phyloP scores from a whole-genome alignment of 1,284 basidiomycete genomes.

The Apiotrichum domesticum region DNA sequence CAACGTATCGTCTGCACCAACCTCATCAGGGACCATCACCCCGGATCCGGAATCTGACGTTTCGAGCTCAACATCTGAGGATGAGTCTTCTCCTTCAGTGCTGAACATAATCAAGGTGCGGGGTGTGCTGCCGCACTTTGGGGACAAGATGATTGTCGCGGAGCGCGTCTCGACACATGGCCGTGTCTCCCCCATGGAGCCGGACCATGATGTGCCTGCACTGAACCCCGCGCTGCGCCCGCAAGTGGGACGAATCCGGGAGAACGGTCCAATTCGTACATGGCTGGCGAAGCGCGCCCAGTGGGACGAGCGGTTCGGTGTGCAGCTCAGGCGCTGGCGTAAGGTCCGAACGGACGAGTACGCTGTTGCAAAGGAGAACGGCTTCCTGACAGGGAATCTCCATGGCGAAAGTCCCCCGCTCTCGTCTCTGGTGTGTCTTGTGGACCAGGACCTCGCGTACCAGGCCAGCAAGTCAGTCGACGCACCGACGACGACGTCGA shows the following conservation, averaged over 20 bases:
- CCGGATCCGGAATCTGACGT: not conserved
- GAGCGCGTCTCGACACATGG: conserved; percentile 79
- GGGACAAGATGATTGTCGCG: conserved; percentile 58
- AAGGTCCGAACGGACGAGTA: conserved; percentile 29
- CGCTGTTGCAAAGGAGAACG: conserved; percentile 27
- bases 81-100: too few species aligned
- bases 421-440: conserved; percentile 35
- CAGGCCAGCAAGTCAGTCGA: conserved; percentile 40
- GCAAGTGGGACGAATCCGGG: conserved; percentile 36
- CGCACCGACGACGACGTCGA: conserved; percentile 30
- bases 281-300: conserved; percentile 38
- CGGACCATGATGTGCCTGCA: conserved; percentile 51
- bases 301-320: conserved; percentile 39
- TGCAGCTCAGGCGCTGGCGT: conserved; percentile 32
- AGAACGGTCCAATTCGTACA: conserved; percentile 37
- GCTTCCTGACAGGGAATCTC: conserved; percentile 41
- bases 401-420: conserved; percentile 37
- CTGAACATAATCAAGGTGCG: conserved; percentile 27
- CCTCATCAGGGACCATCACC: too few species aligned
- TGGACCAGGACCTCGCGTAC: conserved; percentile 30
- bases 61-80: not conserved
- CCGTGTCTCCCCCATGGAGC: conserved; percentile 68
- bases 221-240: conserved; percentile 29
- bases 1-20: too few species aligned
- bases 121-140: conserved; percentile 34